Percentiles rank a stretch among this genome's conserved stretches.
These are phyloP conservation scores for Kuraishia molischiana DNA, from an alignment of 805 yeast species.

Conservation along the genomic window DNA sequence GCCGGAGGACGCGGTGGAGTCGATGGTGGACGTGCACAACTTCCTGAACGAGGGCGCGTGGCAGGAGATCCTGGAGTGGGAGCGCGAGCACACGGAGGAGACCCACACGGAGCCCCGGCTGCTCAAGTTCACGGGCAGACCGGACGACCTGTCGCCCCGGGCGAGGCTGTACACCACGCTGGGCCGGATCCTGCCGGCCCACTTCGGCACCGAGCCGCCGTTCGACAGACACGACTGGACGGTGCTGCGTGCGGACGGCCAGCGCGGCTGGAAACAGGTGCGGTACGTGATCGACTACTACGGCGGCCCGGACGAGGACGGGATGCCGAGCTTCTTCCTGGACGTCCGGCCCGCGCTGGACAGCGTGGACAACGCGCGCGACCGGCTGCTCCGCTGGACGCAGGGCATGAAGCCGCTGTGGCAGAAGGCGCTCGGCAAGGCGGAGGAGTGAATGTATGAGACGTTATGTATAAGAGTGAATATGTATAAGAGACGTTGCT, in stretches of 20 bases:
- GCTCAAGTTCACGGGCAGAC: constrained; percentile 83
- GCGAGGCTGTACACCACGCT: constrained; percentile 62
- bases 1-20: constrained; percentile 91
- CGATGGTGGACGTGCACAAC: constrained; percentile 96
- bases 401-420: constrained; percentile 44
- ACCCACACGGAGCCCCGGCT: constrained; percentile 63
- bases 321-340: constrained; percentile 83
- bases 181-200: constrained; percentile 62
- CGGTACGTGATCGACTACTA: constrained; percentile 94
- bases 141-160: constrained; percentile 78
- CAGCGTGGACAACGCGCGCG: constrained; percentile 47
- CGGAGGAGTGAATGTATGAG: constrained; percentile 4
- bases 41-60: constrained; percentile 96
- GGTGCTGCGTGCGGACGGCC: constrained; percentile 57
- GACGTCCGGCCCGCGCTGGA: constrained; percentile 97
- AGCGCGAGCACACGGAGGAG: constrained; percentile 50
- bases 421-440: constrained; percentile 61
- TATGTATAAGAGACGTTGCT: neutral
- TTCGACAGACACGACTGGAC: constrained; percentile 99
- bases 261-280: constrained; percentile 53
- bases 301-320: constrained; percentile 81
- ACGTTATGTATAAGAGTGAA: neutral
- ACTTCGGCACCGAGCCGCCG: constrained; percentile 73
- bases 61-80: constrained; percentile 93
- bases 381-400: constrained; percentile 57